phyloP scores from a whole-genome alignment of 2,329 filamentous ascomycete genomes.

The Amphichorda felina region DNA sequence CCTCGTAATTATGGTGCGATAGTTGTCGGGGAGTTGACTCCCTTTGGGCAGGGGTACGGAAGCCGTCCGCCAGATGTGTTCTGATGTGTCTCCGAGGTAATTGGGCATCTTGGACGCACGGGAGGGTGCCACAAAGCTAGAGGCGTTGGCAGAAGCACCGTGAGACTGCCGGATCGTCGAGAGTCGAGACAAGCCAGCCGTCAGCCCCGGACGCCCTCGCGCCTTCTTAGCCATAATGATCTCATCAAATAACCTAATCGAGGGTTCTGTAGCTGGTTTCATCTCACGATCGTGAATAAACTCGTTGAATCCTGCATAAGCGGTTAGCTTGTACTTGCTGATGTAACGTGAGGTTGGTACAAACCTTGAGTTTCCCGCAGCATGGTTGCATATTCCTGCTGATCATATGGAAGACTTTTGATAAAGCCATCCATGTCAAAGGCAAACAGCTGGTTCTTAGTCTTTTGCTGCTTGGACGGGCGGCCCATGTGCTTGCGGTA shows the following conservation, averaged over 20 bases:
- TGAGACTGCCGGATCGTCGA: slow-evolving; percentile 47
- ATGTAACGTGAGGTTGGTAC: background rate
- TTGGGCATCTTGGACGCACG: slow-evolving; percentile 32
- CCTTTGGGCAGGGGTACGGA: slow-evolving; percentile 48
- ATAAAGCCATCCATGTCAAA: slow-evolving; percentile 57
- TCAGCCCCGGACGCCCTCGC: slow-evolving; percentile 52
- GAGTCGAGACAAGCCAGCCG: slow-evolving; percentile 50
- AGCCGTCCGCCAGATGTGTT: slow-evolving; percentile 69
- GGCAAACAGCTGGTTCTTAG: slow-evolving; percentile 45
- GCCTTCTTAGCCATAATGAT: slow-evolving; percentile 70
- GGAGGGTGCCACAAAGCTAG: slow-evolving; percentile 21
- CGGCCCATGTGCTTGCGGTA: slow-evolving; percentile 52
- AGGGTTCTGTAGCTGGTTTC: slow-evolving; percentile 46
- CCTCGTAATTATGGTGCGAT: slow-evolving; percentile 46
- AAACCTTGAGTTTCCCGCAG: slow-evolving; percentile 56
- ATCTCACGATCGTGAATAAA: slow-evolving; percentile 76
- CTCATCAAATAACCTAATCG: slow-evolving; percentile 71
- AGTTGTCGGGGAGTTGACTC: slow-evolving; percentile 47
- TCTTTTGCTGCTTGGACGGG: slow-evolving; percentile 48
- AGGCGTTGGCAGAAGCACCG: slow-evolving; percentile 30
- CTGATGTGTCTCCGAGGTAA: slow-evolving; percentile 60
- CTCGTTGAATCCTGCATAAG: slow-evolving; percentile 50
- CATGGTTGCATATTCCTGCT: slow-evolving; percentile 52
- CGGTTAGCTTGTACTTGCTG: background rate
- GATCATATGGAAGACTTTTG: slow-evolving; percentile 51